Evolutionary conservation across 164 flowering plant genomes (phyloP), one percentile per base, ranked within the genome.

Genomic region (Nelumbo lutea): DNA sequence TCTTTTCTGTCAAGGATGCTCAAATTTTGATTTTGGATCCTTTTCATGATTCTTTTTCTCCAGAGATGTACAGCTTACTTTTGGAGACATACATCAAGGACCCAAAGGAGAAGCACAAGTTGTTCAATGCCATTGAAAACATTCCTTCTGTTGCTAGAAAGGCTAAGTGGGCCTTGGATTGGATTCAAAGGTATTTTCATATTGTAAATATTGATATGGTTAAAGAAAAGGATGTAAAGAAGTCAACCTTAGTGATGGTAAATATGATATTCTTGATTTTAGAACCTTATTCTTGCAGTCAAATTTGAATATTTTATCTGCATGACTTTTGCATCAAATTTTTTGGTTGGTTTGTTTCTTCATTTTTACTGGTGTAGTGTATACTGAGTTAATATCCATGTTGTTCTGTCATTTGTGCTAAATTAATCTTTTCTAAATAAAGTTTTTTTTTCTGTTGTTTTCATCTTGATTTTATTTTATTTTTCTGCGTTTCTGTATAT

Each of bases 61-160:
- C 85, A 85, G 97, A 91, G 75, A 91, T 91, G 96, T 91, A 91
- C 72, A 91, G 97, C 84, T 82, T 88, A 77, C 89, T 91, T n/a
- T 62, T 91, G 79, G 96, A 91, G 79, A 87, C 97, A n/a, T 88
- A 83, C 74, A 88, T 91, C 64, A 86, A 84, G 79, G 92, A 91
- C 69, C 68, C 90, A 6, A 76, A 62, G 45, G 96, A 90, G 85
- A 91, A 91, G 80, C 80, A 79, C 50, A 75, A 87, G 67, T 71
- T 91, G 75, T 91, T 91, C 68, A 83, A 86, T 79, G 97, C 97
- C 48, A 75, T 90, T 65, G 97, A 91, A 43, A 87, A 68, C 66
- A 85, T 91, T 66, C 84, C 96, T 47, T 88, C 90, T 73, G 85
- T 91, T 59, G 78, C 83, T 15, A 71, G 62, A 78, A 92, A 92